phyloP scores from a whole-genome alignment of 148 eudicot species.

The Fagopyrum esculentum region DNA sequence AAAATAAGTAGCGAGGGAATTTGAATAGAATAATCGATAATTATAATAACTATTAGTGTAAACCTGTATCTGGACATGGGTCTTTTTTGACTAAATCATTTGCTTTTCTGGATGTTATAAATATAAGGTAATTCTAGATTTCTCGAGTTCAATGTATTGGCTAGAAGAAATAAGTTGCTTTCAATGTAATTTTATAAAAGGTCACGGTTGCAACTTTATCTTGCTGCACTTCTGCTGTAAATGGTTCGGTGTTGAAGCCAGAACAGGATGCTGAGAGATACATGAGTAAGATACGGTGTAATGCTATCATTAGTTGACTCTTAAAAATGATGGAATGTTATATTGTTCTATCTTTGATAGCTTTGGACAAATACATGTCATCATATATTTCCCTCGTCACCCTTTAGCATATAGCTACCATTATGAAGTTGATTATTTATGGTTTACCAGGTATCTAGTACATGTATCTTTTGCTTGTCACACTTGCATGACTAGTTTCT shows the following conservation, averaged over 20 bases:
- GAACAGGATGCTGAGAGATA: neutral
- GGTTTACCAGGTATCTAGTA: neutral
- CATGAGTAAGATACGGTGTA: neutral
- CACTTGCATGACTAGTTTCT: neutral
- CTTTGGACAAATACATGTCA: neutral
- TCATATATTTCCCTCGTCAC: neutral
- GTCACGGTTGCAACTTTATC: neutral
- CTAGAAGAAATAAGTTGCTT: neutral
- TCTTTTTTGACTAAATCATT: neutral
- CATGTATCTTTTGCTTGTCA: slow-evolving; percentile 2
- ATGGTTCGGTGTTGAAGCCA: neutral
- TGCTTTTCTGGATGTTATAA: neutral
- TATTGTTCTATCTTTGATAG: neutral
- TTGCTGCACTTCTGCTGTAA: neutral
- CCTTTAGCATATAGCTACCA: neutral
- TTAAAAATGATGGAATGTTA: neutral
- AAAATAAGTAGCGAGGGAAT: neutral
- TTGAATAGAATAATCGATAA: neutral
- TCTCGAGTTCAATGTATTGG: neutral
- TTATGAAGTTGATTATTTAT: neutral
- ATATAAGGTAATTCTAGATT: neutral
- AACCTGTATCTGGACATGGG: neutral
- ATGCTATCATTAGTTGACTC: neutral
- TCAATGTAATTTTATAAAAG: neutral
- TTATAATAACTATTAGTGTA: neutral